Conservation (phyloP, 2,329 filamentous ascomycete species). For the Simplicillium sp. region DNA sequence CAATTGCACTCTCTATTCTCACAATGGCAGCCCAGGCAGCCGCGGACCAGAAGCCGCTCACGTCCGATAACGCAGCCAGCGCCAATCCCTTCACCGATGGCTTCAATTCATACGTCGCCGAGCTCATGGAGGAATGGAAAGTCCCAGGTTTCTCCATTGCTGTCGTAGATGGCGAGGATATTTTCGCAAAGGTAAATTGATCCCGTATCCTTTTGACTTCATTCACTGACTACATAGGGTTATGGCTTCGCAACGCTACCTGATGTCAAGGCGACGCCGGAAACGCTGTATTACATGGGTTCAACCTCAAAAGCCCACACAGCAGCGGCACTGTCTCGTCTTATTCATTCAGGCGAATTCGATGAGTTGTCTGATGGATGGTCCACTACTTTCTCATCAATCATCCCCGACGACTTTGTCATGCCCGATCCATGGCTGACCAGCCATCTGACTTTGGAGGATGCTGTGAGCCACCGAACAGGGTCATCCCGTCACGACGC, state of each 20-base stretch:
- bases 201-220: too few relatives aligned
- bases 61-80: neutral
- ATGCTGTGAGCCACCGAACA: neutral
- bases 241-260: conserved; percentile 6
- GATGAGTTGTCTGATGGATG: neutral
- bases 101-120: neutral
- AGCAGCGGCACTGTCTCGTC: conserved; percentile 1
- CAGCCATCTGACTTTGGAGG: neutral
- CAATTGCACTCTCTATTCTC: too few relatives aligned
- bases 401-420: neutral
- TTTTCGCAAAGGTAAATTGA: neutral
- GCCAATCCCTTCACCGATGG: conserved; percentile 2
- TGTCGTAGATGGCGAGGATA: conserved; percentile 2
- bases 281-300: conserved; percentile 3
- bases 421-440: neutral
- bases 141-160: conserved; percentile 2
- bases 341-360: neutral
- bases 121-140: conserved; percentile 3
- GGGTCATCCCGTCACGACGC: neutral
- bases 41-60: too few relatives aligned
- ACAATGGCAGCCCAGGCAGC: too few relatives aligned
- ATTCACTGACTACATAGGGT: neutral
- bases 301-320: conserved; percentile 5
- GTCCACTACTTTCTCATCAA: neutral
- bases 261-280: conserved; percentile 2